Base-by-base conservation (phyloP, 2,329 filamentous ascomycete species). In the Ophiostoma montium region DNA sequence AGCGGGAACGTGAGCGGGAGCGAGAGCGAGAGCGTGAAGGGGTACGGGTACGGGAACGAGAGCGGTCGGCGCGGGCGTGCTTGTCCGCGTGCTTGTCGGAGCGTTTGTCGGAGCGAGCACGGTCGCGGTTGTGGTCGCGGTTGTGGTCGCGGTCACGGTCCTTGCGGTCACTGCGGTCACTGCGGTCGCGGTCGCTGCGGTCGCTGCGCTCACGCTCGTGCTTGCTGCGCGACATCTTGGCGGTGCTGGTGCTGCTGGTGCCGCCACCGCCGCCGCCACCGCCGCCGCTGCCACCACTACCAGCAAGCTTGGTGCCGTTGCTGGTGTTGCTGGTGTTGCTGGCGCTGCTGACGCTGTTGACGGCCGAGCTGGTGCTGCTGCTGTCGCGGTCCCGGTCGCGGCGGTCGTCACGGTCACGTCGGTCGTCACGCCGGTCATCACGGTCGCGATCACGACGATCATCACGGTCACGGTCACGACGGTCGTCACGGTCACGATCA, bases 101-200 rank as follows among this genome's bases (percentile, higher is more conserved):
- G n/a, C n/a, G n/a, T n/a, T n/a, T n/a, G 23, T 27, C 23, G 23
- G 23, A 15, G 32, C 13, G 32, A 4, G 32, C 4, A 11, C 32
- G 32, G 5, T 33, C 16, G 35, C 16, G n/a, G n/a, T n/a, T 15
- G 16, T 55, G 54, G 49, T 54, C 30, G 12, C 33, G 21, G 19
- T 19, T 35, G 9, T 36, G 10, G 16, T n/a, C 8, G n/a, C 41
- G 41, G 23, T 43, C 41, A 5, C 31, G 45, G 9, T 36, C n/a
- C 10, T n/a, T 15, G n/a, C 41, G 41, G 23, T 43, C 41, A 5
- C 23, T 16, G 27, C 39, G 39, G 1, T 27, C 23, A 3, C 6
- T 1, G 27, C 41, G 41, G 15, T 44, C 39, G 39, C 23, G n/a
- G n/a, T n/a, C n/a, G n/a, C n/a, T n/a, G n/a, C n/a, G n/a, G 23